These are phyloP conservation scores for Adansonia rubrostipa DNA, from an alignment of 441 rosid species.

Conservation along the genomic window DNA sequence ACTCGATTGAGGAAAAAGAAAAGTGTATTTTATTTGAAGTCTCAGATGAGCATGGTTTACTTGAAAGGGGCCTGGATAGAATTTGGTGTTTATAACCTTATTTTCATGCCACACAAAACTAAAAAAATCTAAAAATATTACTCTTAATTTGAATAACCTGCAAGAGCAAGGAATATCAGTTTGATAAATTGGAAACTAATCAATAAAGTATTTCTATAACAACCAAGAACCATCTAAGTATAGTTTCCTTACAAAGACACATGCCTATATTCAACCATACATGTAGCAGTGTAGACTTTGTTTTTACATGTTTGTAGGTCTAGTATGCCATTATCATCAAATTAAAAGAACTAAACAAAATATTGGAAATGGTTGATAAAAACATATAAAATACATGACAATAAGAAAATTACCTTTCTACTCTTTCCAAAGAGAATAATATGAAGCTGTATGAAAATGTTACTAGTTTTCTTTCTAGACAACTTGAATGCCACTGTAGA, in stretches of 20 bases:
- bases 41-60: too few species aligned
- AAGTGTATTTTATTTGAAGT: too few species aligned
- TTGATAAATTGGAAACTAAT: slow-evolving; percentile 28
- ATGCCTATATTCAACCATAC: not conserved
- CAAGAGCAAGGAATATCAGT: slow-evolving; percentile 36
- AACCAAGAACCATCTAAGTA: not conserved
- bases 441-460: slow-evolving; percentile 76
- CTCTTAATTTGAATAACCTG: slow-evolving; percentile 87
- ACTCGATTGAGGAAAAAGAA: too few species aligned
- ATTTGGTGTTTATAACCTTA: slow-evolving; percentile 50
- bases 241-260: not conserved
- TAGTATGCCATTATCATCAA: not conserved
- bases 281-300: not conserved
- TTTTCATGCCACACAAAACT: slow-evolving; percentile 93
- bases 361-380: not conserved
- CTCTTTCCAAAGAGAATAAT: slow-evolving; percentile 76
- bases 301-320: not conserved
- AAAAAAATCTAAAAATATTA: slow-evolving; percentile 75
- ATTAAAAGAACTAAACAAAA: not conserved
- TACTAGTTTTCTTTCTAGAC: slow-evolving; percentile 72
- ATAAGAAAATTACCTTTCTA: slow-evolving; percentile 65
- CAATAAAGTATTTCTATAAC: not conserved
- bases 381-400: not conserved
- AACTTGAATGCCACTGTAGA: slow-evolving; percentile 80
- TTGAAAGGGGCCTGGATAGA: too few species aligned